Conservation (phyloP, 2,329 filamentous ascomycete species). For the Pseudogymnoascus pannorum region DNA sequence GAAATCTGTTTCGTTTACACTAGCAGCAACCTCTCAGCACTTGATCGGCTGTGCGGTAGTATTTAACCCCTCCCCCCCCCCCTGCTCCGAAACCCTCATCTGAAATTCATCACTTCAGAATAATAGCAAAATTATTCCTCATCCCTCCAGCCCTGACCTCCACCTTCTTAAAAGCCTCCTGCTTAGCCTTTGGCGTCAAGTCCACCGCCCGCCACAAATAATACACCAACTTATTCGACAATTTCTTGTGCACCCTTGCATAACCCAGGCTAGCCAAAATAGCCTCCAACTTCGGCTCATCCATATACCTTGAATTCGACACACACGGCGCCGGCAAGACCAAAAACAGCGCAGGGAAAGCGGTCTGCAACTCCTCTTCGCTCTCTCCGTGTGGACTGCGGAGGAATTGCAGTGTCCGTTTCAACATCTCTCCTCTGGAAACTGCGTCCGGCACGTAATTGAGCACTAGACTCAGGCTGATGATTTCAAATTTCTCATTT, state of each 20-base stretch:
- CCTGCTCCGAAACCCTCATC: too few species aligned
- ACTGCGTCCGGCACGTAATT: constrained; percentile 83
- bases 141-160: constrained; percentile 67
- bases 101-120: constrained; percentile 40
- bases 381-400: constrained; percentile 26
- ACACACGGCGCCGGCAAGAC: constrained; percentile 86
- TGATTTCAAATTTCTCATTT: constrained; percentile 70
- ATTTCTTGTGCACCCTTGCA: constrained; percentile 54
- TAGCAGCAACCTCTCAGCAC: constrained; percentile 9
- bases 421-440: constrained; percentile 77
- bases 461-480: constrained; percentile 85
- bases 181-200: constrained; percentile 15
- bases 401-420: constrained; percentile 65
- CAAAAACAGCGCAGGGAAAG: constrained; percentile 71
- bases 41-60: constrained; percentile 7
- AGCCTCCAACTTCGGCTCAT: constrained; percentile 56
- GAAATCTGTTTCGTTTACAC: constrained; percentile 9
- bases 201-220: constrained; percentile 66
- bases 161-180: constrained; percentile 55
- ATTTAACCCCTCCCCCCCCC: constrained; percentile 3
- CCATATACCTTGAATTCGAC: constrained; percentile 83
- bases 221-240: constrained; percentile 78
- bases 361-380: constrained; percentile 22
- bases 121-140: constrained; percentile 87
- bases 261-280: constrained; percentile 80